These are phyloP conservation scores for Exobasidium cylindrosporum DNA, from an alignment of 1,284 basidiomycete species.

Conservation along the genomic window DNA sequence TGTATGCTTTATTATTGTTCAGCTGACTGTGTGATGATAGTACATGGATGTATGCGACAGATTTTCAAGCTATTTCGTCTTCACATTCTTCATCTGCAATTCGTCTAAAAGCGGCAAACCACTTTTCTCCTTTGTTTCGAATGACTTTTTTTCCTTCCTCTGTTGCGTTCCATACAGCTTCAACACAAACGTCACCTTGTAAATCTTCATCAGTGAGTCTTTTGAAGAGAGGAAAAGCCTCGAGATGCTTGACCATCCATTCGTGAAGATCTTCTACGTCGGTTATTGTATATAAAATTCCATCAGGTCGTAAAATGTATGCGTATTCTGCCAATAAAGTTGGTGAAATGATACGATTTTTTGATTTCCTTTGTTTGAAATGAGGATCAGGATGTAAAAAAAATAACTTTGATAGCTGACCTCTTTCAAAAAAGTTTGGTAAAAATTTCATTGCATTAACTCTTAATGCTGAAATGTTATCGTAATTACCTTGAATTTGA, in stretches of 20 bases:
- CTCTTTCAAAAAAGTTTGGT: slow-evolving; percentile 90
- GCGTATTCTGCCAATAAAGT: slow-evolving; percentile 89
- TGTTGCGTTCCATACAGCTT: slow-evolving; percentile 57
- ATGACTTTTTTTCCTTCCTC: slow-evolving; percentile 98
- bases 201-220: slow-evolving; percentile 68
- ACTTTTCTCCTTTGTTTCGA: slow-evolving; percentile 84
- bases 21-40: no score
- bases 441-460: slow-evolving; percentile 99
- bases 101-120: slow-evolving; percentile 73
- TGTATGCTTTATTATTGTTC: no score
- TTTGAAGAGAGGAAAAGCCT: slow-evolving; percentile 81
- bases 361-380: slow-evolving; percentile 97
- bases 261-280: slow-evolving; percentile 90
- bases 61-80: slow-evolving; percentile 14
- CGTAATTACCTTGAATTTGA: slow-evolving; percentile 63
- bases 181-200: slow-evolving; percentile 60
- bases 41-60: no score
- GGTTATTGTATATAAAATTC: slow-evolving; percentile 95
- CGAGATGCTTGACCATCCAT: slow-evolving; percentile 91
- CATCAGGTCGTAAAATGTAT: slow-evolving; percentile 82
- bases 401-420: slow-evolving; percentile 77
- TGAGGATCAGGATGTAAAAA: slow-evolving; percentile 99
- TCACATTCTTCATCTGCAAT: slow-evolving; percentile 31
- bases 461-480: slow-evolving; percentile 90
- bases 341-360: slow-evolving; percentile 84